phyloP scores from a whole-genome alignment of 768 basidiomycete genomes.

The Hericium erinaceus region DNA sequence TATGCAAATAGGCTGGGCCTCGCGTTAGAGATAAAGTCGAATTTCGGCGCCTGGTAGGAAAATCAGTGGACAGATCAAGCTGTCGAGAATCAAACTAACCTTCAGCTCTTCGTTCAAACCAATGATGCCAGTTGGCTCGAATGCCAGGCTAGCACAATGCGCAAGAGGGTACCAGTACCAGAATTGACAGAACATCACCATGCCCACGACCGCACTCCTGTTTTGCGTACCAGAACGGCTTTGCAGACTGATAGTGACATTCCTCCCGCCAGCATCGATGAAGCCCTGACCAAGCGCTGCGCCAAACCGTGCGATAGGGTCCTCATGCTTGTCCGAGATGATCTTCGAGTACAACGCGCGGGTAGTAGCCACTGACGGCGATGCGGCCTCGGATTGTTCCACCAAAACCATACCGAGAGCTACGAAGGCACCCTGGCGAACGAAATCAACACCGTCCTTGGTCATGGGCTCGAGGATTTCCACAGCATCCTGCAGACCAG shows the following conservation, averaged over 20 bases:
- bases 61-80: constrained; percentile 4
- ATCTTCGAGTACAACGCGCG: constrained; percentile 87
- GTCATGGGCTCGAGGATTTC: constrained; percentile 98
- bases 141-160: constrained; percentile 85
- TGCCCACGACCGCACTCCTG: constrained; percentile 93
- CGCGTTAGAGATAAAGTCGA: constrained; percentile 86
- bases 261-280: constrained; percentile 95
- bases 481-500: constrained; percentile 93
- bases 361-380: constrained; percentile 69
- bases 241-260: constrained; percentile 89
- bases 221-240: constrained; percentile 90
- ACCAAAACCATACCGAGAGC: constrained; percentile 95
- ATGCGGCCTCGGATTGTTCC: constrained; percentile 88
- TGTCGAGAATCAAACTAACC: constrained; percentile 32
- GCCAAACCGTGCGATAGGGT: constrained; percentile 97
- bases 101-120: constrained; percentile 81
- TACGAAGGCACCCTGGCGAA: constrained; percentile 94
- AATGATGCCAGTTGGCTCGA: constrained; percentile 93
- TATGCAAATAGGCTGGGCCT: constrained; percentile 90
- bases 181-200: constrained; percentile 96
- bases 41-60: constrained; percentile 67
- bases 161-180: constrained; percentile 99
- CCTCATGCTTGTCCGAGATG: constrained; percentile 93
- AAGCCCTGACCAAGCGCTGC: constrained; percentile 93
- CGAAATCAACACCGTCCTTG: constrained; percentile 96